Evolutionary conservation across 305 asterid species (phyloP).

Genomic region (Solanum hybrid): DNA sequence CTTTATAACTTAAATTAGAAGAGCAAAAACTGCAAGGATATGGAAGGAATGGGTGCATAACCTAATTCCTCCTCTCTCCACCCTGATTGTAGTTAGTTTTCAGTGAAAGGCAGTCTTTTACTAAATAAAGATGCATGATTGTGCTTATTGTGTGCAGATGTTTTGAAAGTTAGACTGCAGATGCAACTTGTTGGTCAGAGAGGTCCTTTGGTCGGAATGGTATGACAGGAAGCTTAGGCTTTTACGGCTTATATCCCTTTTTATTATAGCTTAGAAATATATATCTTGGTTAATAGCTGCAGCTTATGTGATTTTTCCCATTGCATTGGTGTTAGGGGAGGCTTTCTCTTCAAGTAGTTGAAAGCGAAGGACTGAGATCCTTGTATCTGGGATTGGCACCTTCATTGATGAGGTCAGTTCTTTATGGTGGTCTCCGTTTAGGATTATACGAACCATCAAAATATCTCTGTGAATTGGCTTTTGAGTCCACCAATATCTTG

Average conservation of each 20-base stretch:
- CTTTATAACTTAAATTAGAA: background rate
- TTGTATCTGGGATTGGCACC: conserved; percentile 88
- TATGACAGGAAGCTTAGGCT: conserved; percentile 20
- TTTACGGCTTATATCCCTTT: background rate
- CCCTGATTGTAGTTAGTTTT: background rate
- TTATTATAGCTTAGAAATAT: background rate
- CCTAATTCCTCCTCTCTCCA: background rate
- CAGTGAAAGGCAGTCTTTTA: background rate
- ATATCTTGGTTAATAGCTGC: background rate
- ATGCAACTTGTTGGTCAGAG: conserved; percentile 95
- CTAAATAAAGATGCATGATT: conserved; percentile 13
- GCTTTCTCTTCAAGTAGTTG: conserved; percentile 59
- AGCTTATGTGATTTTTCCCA: background rate
- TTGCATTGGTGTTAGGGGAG: conserved; percentile 43
- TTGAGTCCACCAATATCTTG: conserved; percentile 96
- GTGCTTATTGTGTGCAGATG: conserved; percentile 51
- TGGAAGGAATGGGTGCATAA: background rate
- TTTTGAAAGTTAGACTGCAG: conserved; percentile 92
- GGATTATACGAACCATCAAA: conserved; percentile 97
- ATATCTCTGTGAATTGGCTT: conserved; percentile 88
- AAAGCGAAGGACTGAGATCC: conserved; percentile 68
- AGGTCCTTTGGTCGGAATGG: conserved; percentile 92
- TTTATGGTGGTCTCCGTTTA: conserved; percentile 99
- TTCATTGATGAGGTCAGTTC: conserved; percentile 96
- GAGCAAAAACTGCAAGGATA: background rate